Percentiles rank a stretch among this genome's conserved stretches.
phyloP scores from a whole-genome alignment of 495 filamentous ascomycete genomes.

The Aspergillus steynii region DNA sequence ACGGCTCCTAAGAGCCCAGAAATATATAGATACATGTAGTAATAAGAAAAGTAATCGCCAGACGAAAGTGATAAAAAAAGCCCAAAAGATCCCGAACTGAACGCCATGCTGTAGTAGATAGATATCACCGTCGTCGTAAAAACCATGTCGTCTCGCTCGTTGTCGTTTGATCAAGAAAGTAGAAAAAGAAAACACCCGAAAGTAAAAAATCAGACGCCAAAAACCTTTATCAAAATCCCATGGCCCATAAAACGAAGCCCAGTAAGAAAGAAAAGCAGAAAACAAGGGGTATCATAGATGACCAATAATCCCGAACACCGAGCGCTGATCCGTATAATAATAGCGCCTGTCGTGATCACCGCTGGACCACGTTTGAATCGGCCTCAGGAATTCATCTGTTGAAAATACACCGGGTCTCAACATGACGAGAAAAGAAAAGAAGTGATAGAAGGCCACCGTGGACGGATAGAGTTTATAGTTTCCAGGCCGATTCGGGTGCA shows the following conservation, averaged over 20 bases:
- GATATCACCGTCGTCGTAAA: background rate
- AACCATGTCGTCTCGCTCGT: background rate
- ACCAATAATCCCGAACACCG: slow-evolving; percentile 25
- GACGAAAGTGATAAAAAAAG: background rate
- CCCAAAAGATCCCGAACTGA: background rate
- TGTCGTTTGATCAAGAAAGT: background rate
- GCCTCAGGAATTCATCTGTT: background rate
- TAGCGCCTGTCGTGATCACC: slow-evolving; percentile 23
- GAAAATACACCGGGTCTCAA: background rate
- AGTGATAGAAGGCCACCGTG: background rate
- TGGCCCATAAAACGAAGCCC: background rate
- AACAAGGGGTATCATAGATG: slow-evolving; percentile 29
- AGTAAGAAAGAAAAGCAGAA: slow-evolving; percentile 10
- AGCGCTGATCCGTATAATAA: slow-evolving; percentile 20
- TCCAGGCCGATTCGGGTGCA: slow-evolving; percentile 37
- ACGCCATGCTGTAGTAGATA: background rate
- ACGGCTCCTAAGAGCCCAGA: background rate
- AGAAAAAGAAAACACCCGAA: background rate
- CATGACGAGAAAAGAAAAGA: background rate
- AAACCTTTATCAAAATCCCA: background rate
- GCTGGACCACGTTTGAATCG: slow-evolving; percentile 3
- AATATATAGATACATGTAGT: background rate
- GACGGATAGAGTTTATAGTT: slow-evolving; percentile 26
- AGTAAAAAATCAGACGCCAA: background rate
- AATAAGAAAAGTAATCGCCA: background rate